Percentiles rank a stretch among this genome's conserved stretches.
phyloP scores from a whole-genome alignment of 208 protist species.

The Acanthamoeba lenticulata region DNA sequence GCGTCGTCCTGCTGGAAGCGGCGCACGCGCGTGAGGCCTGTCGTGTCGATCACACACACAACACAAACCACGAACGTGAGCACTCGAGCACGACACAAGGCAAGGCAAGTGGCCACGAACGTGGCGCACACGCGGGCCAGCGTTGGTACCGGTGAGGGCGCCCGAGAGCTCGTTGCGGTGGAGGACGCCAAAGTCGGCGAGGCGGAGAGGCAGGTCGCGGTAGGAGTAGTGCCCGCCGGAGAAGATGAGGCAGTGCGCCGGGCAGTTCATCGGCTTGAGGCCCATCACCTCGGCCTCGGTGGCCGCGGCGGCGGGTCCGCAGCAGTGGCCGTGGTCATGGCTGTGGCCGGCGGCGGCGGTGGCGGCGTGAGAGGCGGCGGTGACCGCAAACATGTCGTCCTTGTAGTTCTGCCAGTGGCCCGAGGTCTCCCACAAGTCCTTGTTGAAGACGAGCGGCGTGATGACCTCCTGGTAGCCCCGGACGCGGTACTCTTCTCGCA shows the following conservation, averaged over 20 bases:
- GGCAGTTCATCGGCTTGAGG: conserved; percentile 99
- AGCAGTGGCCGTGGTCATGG: background rate
- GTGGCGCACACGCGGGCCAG: background rate
- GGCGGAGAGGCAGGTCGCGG: conserved; percentile 97
- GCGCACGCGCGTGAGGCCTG: conserved; percentile 96
- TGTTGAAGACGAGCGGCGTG: conserved; percentile 98
- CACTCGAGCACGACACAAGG: background rate
- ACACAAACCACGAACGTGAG: background rate
- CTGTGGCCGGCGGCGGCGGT: background rate
- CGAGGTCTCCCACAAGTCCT: conserved; percentile 98
- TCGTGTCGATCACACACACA: too few species aligned
- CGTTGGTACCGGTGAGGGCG: conserved; percentile 93
- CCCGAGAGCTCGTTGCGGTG: conserved; percentile 99
- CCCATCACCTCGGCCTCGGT: too few species aligned
- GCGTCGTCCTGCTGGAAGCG: conserved; percentile 99
- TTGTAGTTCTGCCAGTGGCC: conserved; percentile 99
- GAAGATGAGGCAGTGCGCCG: conserved; percentile 99
- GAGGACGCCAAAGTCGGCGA: conserved; percentile 99
- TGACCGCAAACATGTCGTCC: conserved; percentile 98
- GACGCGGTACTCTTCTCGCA: conserved; percentile 81
- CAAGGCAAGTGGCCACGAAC: background rate
- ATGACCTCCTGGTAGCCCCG: conserved; percentile 85
- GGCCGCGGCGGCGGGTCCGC: too few species aligned
- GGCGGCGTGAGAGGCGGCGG: background rate
- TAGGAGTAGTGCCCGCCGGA: conserved; percentile 94